Base-by-base conservation (phyloP, 441 rosid species). In the Adansonia rubrostipa region DNA sequence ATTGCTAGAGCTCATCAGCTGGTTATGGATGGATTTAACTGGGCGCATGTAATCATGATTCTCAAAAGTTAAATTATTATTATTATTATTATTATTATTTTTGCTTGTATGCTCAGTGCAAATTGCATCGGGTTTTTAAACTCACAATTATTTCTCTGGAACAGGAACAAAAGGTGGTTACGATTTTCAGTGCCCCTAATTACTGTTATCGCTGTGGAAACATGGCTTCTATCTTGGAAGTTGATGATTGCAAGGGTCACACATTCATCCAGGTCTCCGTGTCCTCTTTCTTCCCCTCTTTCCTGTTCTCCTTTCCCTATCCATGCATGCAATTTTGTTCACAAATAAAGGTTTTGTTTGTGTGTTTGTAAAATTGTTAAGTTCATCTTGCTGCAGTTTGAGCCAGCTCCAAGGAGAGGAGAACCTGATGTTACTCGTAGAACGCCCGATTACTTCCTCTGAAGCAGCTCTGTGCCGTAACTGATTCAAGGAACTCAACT, bases 1-100 rank as follows among this genome's bases (percentile, higher is more conserved):
- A 91, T 91, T 22, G 93, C 95, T 22, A 84, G 95, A 84, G 95
- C 95, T 76, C 95, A 91, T 83, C 95, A 91, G 84, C 89, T 91
- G 77, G 95, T 91, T 70, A 91, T 91, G 95, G 95, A 91, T 72
- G 95, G 95, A 71, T 91, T 77, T 81, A 89, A 89, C 85, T 91
- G 93, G 95, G 91, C 91, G 36, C 95, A 91, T 80, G 95, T 91
- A 84, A 82, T 73, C 51, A n/a, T 48, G 68, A 77, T 51, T 47
- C 42, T 65, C 2, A n/a, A 74, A 65, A 20, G 8, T 40, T 45
- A 19, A 50, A n/a, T n/a, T n/a, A n/a, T n/a, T n/a, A n/a, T n/a
- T n/a, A n/a, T n/a, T n/a, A n/a, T 77, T 40, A 14, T 33, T 44
- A 40, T 5, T 61, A 9, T 42, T 65, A 76, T 63, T 83, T 47